A percentile compares a stretch with the other conserved stretches of the same genome.
Evolutionary conservation across 371 early-diverging fungal genomes (phyloP).

Genomic region (Blakeslea trispora): DNA sequence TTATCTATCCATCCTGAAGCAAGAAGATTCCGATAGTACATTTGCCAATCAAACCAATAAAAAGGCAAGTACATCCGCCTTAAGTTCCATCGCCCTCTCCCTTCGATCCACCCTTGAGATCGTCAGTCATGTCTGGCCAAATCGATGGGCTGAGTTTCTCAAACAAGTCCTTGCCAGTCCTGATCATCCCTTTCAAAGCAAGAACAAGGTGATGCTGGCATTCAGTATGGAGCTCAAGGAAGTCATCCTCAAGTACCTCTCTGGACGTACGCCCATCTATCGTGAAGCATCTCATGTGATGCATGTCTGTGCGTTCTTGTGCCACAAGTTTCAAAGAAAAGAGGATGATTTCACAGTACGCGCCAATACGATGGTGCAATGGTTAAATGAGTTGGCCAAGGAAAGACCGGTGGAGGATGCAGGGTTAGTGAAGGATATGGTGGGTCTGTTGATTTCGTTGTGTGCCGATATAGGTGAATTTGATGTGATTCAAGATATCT

Average conservation of each 20-base stretch:
- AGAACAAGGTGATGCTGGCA: slow-evolving; percentile 8
- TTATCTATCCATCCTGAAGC: slow-evolving; percentile 27
- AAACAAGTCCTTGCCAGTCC: neutral
- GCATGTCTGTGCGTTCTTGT: slow-evolving; percentile 31
- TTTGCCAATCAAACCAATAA: slow-evolving; percentile 37
- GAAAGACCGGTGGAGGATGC: slow-evolving; percentile 46
- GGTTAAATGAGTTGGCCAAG: slow-evolving; percentile 38
- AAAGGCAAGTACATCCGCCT: slow-evolving; percentile 9
- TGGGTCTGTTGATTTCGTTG: slow-evolving; percentile 30
- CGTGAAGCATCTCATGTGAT: slow-evolving; percentile 44
- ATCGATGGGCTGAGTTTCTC: slow-evolving; percentile 16
- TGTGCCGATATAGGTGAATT: slow-evolving; percentile 34
- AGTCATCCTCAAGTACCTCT: slow-evolving; percentile 30
- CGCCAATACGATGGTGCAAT: slow-evolving; percentile 20
- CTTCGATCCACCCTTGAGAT: slow-evolving; percentile 24
- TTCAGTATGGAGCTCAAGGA: neutral
- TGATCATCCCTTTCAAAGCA: neutral
- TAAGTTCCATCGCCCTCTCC: slow-evolving; percentile 20
- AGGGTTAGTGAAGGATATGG: slow-evolving; percentile 31
- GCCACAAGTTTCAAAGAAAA: slow-evolving; percentile 24
- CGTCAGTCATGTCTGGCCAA: slow-evolving; percentile 32
- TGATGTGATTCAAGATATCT: slow-evolving; percentile 28
- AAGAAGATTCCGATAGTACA: slow-evolving; percentile 44
- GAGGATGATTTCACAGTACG: slow-evolving; percentile 12
- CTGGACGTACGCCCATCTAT: slow-evolving; percentile 40